phyloP scores from a whole-genome alignment of 164 flowering plant species.

The Vitis riparia region DNA sequence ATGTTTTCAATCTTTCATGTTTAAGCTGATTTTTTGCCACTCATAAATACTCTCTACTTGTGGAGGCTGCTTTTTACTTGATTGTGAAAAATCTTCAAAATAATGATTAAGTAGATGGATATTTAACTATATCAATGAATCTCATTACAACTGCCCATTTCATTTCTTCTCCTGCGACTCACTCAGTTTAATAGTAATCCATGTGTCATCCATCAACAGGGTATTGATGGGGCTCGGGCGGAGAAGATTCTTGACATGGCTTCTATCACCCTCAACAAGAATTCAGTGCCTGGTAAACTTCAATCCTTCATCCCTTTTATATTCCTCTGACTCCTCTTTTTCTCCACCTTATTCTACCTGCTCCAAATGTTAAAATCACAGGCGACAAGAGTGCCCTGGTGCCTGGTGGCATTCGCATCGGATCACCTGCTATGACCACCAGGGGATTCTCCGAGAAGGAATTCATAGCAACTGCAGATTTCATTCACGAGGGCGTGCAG shows the following conservation, averaged over 20 bases:
- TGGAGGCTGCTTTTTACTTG: not conserved
- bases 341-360: not conserved
- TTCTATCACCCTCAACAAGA: constrained; percentile 91
- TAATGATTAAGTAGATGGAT: too few species aligned
- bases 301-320: not conserved
- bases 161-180: too few species aligned
- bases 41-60: not conserved
- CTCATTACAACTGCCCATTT: too few species aligned
- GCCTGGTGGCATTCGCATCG: constrained; percentile 94
- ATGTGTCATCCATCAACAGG: constrained; percentile 28
- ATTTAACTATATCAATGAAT: too few species aligned
- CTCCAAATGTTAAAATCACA: constrained; percentile 15
- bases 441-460: constrained; percentile 76
- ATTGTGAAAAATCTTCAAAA: too few species aligned
- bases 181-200: not conserved
- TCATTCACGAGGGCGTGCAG: constrained; percentile 85
- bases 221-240: constrained; percentile 82
- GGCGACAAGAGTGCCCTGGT: constrained; percentile 91
- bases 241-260: constrained; percentile 94
- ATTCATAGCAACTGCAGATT: constrained; percentile 65
- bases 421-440: constrained; percentile 98
- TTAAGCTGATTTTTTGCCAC: not conserved
- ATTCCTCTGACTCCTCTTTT: not conserved
- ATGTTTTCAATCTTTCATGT: not conserved
- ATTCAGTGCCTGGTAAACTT: constrained; percentile 82